Evolutionary conservation across 2,329 filamentous ascomycete species (phyloP), one percentile per base, ranked within the genome.

Genomic region (Fusarium tjaetaba): DNA sequence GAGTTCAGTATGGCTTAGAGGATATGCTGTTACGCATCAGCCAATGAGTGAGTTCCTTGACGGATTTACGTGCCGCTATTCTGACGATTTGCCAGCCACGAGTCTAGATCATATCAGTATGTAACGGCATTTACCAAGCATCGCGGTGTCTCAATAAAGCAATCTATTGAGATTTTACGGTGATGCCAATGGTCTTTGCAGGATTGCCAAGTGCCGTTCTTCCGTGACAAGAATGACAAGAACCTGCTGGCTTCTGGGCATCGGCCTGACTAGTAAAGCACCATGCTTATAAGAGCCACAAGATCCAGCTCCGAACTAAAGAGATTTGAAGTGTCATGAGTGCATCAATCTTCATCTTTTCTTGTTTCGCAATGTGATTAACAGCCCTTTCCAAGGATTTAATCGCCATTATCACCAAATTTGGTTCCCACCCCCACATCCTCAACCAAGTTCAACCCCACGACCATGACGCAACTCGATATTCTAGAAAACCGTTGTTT

Each of bases 391-490:
- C 46, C 42, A 68, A 55, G 56, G 11, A 34, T 55, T 30, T 28
- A 3, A 30, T 39, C 46, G 36, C 28, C 49, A 61, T 61, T 36
- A 52, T 66, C 61, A 46, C 58, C 58, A 65, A 69, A 36, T 69
- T 34, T 34, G 39, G 16, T 26, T 53, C 30, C 42, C 22, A 51
- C 46, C 68, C 68, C 68, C 68, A 65, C 68, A 65, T 24, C 41
- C 55, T 28, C 22, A 28, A 26, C 48, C 39, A 39, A 52, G 48
- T 43, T 38, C 24, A 38, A 73, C 61, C 71, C 71, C 71, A 63
- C 58, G 59, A 75, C 36, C 61, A 77, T 77, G 76, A 77, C 76
- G 74, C 73, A 76, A 72, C 68, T 64, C 45, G 66, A 68, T 42
- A 62, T 77, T 77, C 70, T 75, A 73, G 70, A 77, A 74, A 58